Evolutionary conservation across 306 rosid species (phyloP), one percentile per base, ranked within the genome.

Genomic region (Medicago lupulina): DNA sequence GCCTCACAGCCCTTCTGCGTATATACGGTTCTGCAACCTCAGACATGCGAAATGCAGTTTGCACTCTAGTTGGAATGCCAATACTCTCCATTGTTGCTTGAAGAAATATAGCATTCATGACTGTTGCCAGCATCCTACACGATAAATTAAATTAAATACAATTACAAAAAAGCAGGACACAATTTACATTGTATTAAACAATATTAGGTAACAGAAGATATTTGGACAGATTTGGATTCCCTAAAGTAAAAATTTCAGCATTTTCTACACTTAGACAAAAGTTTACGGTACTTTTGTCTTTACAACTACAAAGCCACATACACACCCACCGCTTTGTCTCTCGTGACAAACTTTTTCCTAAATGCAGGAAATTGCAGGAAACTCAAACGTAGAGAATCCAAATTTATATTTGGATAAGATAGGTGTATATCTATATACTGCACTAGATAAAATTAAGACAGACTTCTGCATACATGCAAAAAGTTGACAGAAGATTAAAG

Each of bases 21-120:
- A 95, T 95, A 62, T 95, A 95, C 65, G 98, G 98, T 74, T 95
- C 98, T 58, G 98, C 98, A 68, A 92, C 96, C 89, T 95, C 99
- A 1, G 99, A 87, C 97, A 95, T 95, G 8, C 97, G 90, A 74
- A 95, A 95, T 31, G 99, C 99, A 40, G 99, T 95, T 93, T 95
- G 99, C 59, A 92, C 99, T 79, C 99, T 85, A 14, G 99, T 95
- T 61, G 99, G 99, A 80, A 95, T 90, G 77, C 97, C 97, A 13
- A 95, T 90, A 68, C 99, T 95, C 83, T 95, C 99, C 99, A 92
- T 95, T n/a, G 99, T 95, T 61, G 99, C 97, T 87, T 95, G 99
- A 78, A 95, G 99, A 87, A 86, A 95, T 83, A 95, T 95, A 54
- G 97, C 94, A 83, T 95, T 95, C 99, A 92, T 95, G 60, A 95